phyloP scores from a whole-genome alignment of 148 eudicot species.

The Vaccinium corymbosum region DNA sequence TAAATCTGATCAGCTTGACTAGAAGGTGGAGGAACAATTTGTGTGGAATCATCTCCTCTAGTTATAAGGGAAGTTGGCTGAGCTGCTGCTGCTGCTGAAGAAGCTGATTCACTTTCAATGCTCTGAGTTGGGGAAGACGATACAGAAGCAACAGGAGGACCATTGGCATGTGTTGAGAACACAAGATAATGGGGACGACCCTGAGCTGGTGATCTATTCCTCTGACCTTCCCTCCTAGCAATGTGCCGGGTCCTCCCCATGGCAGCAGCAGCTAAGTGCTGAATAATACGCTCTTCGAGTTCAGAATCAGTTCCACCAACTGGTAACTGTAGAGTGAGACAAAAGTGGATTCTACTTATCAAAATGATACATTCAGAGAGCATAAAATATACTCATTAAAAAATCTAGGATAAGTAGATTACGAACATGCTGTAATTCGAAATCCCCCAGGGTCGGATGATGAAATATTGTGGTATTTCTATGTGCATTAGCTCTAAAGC shows the following conservation, averaged over 20 bases:
- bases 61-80: slow-evolving; percentile 36
- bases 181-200: slow-evolving; percentile 80
- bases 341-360: neutral
- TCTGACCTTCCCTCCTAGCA: slow-evolving; percentile 79
- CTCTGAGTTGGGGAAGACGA: slow-evolving; percentile 38
- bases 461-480: slow-evolving; percentile 81
- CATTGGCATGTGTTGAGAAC: slow-evolving; percentile 60
- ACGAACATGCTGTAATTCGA: slow-evolving; percentile 86
- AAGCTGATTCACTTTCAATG: slow-evolving; percentile 36
- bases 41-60: slow-evolving; percentile 51
- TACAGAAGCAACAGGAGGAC: slow-evolving; percentile 37
- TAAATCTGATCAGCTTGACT: slow-evolving; percentile 39
- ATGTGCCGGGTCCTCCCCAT: slow-evolving; percentile 92
- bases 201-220: slow-evolving; percentile 74
- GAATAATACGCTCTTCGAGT: slow-evolving; percentile 94
- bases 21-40: slow-evolving; percentile 37
- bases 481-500: slow-evolving; percentile 51
- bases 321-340: slow-evolving; percentile 51
- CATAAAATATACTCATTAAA: neutral
- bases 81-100: slow-evolving; percentile 36
- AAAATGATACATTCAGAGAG: neutral
- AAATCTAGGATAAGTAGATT: slow-evolving; percentile 2
- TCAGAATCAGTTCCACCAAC: slow-evolving; percentile 80
- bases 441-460: slow-evolving; percentile 83
- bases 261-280: slow-evolving; percentile 95